These are phyloP conservation scores for Sanghuangporus weigelae DNA, from an alignment of 1,284 basidiomycete species.

Conservation along the genomic window DNA sequence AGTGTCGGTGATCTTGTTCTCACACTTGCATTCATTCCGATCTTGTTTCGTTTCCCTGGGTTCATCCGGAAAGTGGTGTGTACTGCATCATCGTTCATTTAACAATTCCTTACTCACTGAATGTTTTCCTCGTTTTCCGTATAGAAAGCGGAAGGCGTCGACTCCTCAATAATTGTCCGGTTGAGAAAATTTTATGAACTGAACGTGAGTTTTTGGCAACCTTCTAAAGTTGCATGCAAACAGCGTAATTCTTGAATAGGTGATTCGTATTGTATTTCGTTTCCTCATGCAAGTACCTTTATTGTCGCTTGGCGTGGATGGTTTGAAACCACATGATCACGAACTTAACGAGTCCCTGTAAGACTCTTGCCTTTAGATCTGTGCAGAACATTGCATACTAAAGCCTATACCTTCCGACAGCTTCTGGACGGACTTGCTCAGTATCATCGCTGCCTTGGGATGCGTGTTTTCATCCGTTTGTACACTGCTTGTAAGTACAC, in stretches of 20 bases:
- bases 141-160: constrained; percentile 53
- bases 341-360: constrained; percentile 54
- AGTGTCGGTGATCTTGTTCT: constrained; percentile 60
- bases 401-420: constrained; percentile 22
- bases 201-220: constrained; percentile 45
- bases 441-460: constrained; percentile 54
- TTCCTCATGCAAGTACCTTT: constrained; percentile 61
- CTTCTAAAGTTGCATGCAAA: background rate
- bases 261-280: constrained; percentile 63
- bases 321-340: constrained; percentile 51
- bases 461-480: constrained; percentile 61
- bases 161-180: constrained; percentile 56
- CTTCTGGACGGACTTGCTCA: constrained; percentile 51
- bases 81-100: background rate
- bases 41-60: constrained; percentile 60
- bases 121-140: background rate
- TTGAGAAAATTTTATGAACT: constrained; percentile 74
- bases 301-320: constrained; percentile 61
- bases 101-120: background rate
- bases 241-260: constrained; percentile 32
- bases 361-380: constrained; percentile 13
- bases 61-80: constrained; percentile 59
- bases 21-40: constrained; percentile 65
- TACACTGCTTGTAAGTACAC: constrained; percentile 58
- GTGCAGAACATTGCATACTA: constrained; percentile 34